Evolutionary conservation across 352 stramenopile species (phyloP).

Genomic region (Peronosclerospora sorghi): DNA sequence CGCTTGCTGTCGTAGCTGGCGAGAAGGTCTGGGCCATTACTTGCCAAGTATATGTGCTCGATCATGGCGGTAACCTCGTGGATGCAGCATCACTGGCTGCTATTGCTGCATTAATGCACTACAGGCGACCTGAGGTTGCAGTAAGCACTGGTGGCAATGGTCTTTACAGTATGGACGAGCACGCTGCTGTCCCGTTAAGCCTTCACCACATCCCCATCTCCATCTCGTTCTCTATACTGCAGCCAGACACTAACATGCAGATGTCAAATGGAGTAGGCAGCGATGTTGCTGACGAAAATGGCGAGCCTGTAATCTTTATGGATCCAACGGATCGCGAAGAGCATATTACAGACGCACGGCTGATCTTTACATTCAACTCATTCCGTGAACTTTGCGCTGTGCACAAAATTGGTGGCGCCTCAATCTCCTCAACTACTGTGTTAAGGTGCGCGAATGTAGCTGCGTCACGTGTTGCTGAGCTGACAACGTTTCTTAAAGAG

Average conservation of each 20-base stretch:
- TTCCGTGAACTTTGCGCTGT: conserved; percentile 86
- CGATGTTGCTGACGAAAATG: conserved; percentile 20
- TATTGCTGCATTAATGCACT: conserved; percentile 90
- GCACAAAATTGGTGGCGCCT: conserved; percentile 82
- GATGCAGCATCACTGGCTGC: conserved; percentile 88
- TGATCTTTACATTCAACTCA: conserved; percentile 88
- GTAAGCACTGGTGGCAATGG: conserved; percentile 24
- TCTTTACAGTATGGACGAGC: conserved; percentile 80
- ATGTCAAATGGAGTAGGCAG: conserved; percentile 6
- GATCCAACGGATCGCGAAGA: conserved; percentile 87
- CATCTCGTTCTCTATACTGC: conserved; percentile 87
- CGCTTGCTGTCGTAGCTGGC: conserved; percentile 87
- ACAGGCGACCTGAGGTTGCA: conserved; percentile 85
- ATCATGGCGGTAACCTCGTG: conserved; percentile 88
- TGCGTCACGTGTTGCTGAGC: conserved; percentile 58
- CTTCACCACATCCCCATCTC: conserved; percentile 94
- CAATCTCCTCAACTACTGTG: conserved; percentile 52
- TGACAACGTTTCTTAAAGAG: conserved; percentile 70
- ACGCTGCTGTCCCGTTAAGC: conserved; percentile 86
- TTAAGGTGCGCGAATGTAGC: conserved; percentile 70
- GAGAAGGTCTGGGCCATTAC: conserved; percentile 91
- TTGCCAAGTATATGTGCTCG: conserved; percentile 86
- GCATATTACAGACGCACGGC: conserved; percentile 72
- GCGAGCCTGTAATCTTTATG: conserved; percentile 63
- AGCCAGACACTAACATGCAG: conserved; percentile 14